phyloP scores from a whole-genome alignment of 768 basidiomycete genomes.

The Suillus cothurnatus region DNA sequence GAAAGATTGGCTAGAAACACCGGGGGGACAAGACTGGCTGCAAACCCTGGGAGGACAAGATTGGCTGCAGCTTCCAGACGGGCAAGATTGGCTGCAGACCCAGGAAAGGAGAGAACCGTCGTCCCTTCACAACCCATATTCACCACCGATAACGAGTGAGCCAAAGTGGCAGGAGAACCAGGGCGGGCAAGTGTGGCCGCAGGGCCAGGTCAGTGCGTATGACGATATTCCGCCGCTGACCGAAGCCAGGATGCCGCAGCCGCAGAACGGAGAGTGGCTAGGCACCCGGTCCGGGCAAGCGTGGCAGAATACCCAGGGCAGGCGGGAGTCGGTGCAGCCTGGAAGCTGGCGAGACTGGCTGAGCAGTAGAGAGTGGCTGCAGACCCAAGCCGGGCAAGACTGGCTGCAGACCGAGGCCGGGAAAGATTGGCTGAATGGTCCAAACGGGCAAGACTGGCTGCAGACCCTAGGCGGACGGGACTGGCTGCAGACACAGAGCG shows the following conservation, averaged over 20 bases:
- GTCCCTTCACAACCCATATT: no score
- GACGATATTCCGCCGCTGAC: background rate
- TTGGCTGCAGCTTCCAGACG: background rate
- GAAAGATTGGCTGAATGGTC: no score
- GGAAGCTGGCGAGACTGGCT: background rate
- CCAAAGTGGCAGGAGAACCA: background rate
- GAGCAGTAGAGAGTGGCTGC: background rate
- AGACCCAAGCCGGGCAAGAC: background rate
- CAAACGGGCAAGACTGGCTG: no score
- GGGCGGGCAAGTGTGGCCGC: no score
- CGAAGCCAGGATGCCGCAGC: background rate
- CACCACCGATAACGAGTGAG: background rate
- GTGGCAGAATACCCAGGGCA: background rate
- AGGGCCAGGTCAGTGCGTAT: no score
- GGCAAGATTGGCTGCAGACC: background rate
- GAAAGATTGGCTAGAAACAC: background rate
- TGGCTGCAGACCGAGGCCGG: background rate
- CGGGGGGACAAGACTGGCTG: background rate
- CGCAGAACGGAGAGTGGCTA: background rate
- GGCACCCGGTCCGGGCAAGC: background rate
- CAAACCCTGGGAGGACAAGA: no score
- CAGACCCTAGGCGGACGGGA: no score
- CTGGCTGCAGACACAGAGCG: background rate
- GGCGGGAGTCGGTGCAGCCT: background rate
- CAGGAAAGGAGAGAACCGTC: background rate